A percentile compares a stretch with the other conserved stretches of the same genome.
Evolutionary conservation across 2,329 filamentous ascomycete species (phyloP).

Genomic region (Penicillium sp.): DNA sequence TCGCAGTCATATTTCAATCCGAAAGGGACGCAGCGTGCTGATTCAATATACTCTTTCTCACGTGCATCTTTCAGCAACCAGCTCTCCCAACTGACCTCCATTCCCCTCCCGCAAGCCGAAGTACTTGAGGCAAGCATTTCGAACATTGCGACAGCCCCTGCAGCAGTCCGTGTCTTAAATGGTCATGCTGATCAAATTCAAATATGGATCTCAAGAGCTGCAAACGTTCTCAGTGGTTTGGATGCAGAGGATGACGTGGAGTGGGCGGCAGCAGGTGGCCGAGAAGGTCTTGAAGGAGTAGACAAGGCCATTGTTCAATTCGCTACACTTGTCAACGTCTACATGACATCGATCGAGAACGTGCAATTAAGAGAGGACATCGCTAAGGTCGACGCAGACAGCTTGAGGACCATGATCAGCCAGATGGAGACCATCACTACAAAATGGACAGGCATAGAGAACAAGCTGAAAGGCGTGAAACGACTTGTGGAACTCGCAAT

Average conservation of each 20-base stretch:
- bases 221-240: constrained; percentile 80
- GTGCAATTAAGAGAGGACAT: constrained; percentile 80
- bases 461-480: constrained; percentile 74
- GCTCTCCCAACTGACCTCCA: constrained; percentile 84
- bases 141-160: constrained; percentile 77
- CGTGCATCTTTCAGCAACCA: constrained; percentile 91
- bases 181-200: constrained; percentile 89
- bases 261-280: constrained; percentile 85
- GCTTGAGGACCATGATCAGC: constrained; percentile 70
- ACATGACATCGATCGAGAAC: constrained; percentile 89
- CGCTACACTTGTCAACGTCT: constrained; percentile 85
- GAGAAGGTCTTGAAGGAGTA: constrained; percentile 54
- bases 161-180: constrained; percentile 78
- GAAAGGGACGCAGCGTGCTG: constrained; percentile 59
- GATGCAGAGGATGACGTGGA: constrained; percentile 97
- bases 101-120: constrained; percentile 81
- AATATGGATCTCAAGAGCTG: constrained; percentile 89
- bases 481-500: constrained; percentile 93
- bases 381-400: constrained; percentile 63
- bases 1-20: constrained; percentile 46
- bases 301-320: constrained; percentile 75
- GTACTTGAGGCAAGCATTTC: constrained; percentile 79
- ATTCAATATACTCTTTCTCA: constrained; percentile 91
- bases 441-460: constrained; percentile 81
- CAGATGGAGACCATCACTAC: constrained; percentile 86